These are phyloP conservation scores for Tillandsia fasciculata DNA, from an alignment of 176 grass and related monocot genomes.

Conservation along the genomic window DNA sequence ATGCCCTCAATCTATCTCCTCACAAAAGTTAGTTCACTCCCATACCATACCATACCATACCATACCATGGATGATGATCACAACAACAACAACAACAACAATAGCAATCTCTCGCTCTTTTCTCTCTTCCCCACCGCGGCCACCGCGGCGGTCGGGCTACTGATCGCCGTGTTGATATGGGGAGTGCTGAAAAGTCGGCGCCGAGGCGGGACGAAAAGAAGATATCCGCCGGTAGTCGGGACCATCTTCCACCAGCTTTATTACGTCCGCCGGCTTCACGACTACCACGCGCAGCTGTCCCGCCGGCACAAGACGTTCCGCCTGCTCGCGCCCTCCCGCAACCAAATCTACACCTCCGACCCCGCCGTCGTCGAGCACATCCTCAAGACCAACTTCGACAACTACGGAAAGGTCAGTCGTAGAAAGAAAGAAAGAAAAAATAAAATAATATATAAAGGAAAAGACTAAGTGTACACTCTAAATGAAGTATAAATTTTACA, in stretches of 20 bases:
- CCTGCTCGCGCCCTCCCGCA: slow-evolving; percentile 28
- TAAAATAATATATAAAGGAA: too few species aligned
- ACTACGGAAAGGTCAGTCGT: slow-evolving; percentile 44
- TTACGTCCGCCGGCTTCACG: slow-evolving; percentile 43
- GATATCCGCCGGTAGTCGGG: slow-evolving; percentile 34
- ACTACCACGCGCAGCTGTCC: slow-evolving; percentile 44
- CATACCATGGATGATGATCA: too few species aligned
- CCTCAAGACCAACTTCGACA: slow-evolving; percentile 43
- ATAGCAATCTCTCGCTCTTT: too few species aligned
- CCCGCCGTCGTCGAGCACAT: slow-evolving; percentile 46
- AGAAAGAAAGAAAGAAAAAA: too few species aligned
- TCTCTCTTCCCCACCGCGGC: background rate
- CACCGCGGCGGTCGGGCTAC: slow-evolving; percentile 4
- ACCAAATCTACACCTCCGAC: slow-evolving; percentile 43
- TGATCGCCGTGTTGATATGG: slow-evolving; percentile 13
- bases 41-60: too few species aligned
- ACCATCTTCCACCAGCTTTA: slow-evolving; percentile 53
- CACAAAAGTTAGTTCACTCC: too few species aligned
- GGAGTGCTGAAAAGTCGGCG: background rate
- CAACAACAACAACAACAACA: too few species aligned
- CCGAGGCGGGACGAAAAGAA: background rate
- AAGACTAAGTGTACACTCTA: too few species aligned
- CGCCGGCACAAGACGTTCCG: slow-evolving; percentile 30
- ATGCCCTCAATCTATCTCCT: too few species aligned
- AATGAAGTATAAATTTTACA: too few species aligned